Evolutionary conservation across 495 filamentous ascomycete genomes (phyloP).

Genomic region (Penicillium atrosanguineum): DNA sequence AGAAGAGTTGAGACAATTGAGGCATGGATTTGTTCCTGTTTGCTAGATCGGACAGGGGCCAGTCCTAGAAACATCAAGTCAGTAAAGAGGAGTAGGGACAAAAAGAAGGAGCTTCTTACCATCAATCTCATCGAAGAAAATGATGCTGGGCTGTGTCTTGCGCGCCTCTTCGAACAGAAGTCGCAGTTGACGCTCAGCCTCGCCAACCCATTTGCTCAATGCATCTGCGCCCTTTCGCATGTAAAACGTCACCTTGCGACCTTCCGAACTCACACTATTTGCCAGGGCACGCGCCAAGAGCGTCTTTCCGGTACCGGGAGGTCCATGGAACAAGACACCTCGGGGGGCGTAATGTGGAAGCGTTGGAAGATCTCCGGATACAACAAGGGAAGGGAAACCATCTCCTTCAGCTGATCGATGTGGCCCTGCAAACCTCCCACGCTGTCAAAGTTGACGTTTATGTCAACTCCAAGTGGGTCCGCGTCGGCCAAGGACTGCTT

Average conservation of each 20-base stretch:
- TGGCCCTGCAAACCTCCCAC: conserved; percentile 89
- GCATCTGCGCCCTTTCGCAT: conserved; percentile 99
- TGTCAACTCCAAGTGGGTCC: conserved; percentile 88
- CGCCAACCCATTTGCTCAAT: conserved; percentile 97
- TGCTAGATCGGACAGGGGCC: conserved; percentile 92
- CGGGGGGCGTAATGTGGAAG: conserved; percentile 92
- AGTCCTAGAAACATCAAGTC: conserved; percentile 47
- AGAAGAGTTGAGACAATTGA: conserved; percentile 95
- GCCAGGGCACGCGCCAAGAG: conserved; percentile 88
- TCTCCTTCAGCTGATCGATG: conserved; percentile 95
- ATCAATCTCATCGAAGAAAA: conserved; percentile 99
- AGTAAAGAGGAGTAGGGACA: conserved; percentile 10
- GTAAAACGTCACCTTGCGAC: conserved; percentile 94
- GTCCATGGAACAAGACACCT: conserved; percentile 94
- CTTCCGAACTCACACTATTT: conserved; percentile 73
- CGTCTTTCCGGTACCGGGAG: conserved; percentile 96
- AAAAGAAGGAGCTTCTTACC: conserved; percentile 43
- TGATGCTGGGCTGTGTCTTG: conserved; percentile 94
- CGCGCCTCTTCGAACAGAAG: conserved; percentile 93
- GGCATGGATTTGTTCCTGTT: conserved; percentile 97
- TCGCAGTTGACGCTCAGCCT: conserved; percentile 91
- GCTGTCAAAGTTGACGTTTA: conserved; percentile 85
- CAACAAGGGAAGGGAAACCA: conserved; percentile 89
- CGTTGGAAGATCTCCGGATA: conserved; percentile 93
- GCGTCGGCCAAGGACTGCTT: conserved; percentile 80